Evolutionary conservation across 108 stramenopile species (phyloP), one percentile per base, ranked within the genome.

Genomic region (Skeletonema costatum): DNA sequence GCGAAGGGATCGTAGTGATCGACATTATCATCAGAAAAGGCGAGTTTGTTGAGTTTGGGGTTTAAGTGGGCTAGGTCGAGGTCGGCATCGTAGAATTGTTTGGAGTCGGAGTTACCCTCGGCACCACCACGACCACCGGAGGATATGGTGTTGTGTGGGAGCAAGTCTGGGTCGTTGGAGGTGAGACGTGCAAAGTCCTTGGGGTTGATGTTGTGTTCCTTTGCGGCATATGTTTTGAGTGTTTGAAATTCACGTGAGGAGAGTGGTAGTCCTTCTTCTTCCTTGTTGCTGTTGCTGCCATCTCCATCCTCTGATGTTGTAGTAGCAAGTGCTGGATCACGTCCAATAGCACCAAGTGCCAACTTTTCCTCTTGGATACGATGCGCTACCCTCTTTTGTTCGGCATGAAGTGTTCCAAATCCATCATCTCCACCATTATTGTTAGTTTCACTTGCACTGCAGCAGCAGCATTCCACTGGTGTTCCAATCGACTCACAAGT

Each of bases 1-100:
- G 88, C 83, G 38, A 92, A 89, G 35, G 93, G 93, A 77, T 94
- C 88, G 48, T 91, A 80, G n/a, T 64, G 36, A 41, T 87, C 83
- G 29, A 78, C 76, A 31, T 67, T 50, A 17, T 87, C 87, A 61
- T 59, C 68, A 13, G 35, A 6, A 56, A 58, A 78, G 17, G 77
- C 77, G 77, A 85, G 84, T 65, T 87, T 78, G 51, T 74, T 62
- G 10, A 77, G 17, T 41, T 42, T 32, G 2, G 72, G 66, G 63
- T 78, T 64, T 0, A 78, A 53, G 12, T 82, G 69, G 56, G 76
- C 67, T 7, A 87, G 38, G 56, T 91, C 87, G 50, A 91, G 39
- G 58, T 85, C 82, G 12, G 80, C 75, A 56, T 89, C 71, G 61
- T 41, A 68, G 61, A 41, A 66, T 31, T 44, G 35, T 70, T 74